Evolutionary conservation across 768 basidiomycete species (phyloP), one percentile per base, ranked within the genome.

Genomic region (Chalciporus piperatus): DNA sequence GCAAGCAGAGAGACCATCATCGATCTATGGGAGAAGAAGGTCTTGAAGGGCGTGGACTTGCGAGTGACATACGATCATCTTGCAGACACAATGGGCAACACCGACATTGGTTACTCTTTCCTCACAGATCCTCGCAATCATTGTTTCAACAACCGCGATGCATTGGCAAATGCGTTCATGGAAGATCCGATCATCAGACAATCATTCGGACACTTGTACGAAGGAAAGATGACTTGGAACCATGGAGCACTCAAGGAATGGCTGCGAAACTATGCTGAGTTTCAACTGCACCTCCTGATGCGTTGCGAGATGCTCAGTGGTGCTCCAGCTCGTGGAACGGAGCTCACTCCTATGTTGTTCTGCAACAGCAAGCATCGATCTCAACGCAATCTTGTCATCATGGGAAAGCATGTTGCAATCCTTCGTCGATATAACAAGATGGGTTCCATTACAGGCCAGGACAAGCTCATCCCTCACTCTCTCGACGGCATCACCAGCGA

Each of bases 401-500:
- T 25, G 25, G 25, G 25, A 25, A 25, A 25, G 25, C 25, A 25
- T 25, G 25, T 25, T 7, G 25, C 25, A 25, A 25, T 25, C 25
- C 25, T 25, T 25, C 42, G 42, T 12, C 2, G 25, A 16, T 44
- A 44, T 30, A 19, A n/a, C 23, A 44, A 44, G 16, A 14, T 9
- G 8, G n/a, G 8, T n/a, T 16, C 42, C 19, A 44, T 17, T 1
- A 28, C 42, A 4, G 42, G 42, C 14, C 8, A 42, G 3, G 58
- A 67, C 42, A 64, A 59, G 30, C 54, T 67, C 6, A 65, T 70
- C 13, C 70, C 68, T 1, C 65, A 66, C 39, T 52, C 61, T 0
- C 37, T 70, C 0, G 60, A 66, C 52, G 60, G 46, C 0, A 49
- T 70, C 8, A 59, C 52, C 0, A 47, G 59, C 1, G 59, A 69